These are phyloP conservation scores for Luffa aegyptiaca DNA, from an alignment of 306 rosid genomes.

Conservation along the genomic window DNA sequence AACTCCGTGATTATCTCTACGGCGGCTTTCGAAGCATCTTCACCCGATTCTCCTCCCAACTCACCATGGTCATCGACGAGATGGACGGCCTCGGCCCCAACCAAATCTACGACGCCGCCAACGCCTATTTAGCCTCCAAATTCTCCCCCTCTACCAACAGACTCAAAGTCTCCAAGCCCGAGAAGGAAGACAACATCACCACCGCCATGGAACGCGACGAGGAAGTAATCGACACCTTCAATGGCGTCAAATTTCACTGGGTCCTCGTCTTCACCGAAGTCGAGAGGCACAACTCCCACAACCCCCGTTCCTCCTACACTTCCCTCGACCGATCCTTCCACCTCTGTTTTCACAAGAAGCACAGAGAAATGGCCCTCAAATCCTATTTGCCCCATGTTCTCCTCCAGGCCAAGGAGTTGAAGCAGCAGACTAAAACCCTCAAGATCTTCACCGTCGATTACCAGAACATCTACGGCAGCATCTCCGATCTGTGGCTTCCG, in stretches of 20 bases:
- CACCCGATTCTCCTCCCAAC: slow-evolving; percentile 33
- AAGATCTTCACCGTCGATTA: slow-evolving; percentile 40
- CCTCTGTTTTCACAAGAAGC: slow-evolving; percentile 47
- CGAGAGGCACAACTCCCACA: slow-evolving; percentile 7
- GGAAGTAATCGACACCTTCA: slow-evolving; percentile 27
- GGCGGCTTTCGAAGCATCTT: slow-evolving; percentile 13
- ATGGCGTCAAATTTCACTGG: slow-evolving; percentile 47
- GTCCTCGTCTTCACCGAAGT: slow-evolving; percentile 19
- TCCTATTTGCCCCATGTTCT: slow-evolving; percentile 45
- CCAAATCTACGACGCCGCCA: slow-evolving; percentile 54
- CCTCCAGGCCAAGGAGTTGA: slow-evolving; percentile 23
- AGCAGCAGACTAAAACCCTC: slow-evolving; percentile 36
- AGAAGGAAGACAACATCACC: slow-evolving; percentile 21
- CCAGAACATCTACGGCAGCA: slow-evolving; percentile 17
- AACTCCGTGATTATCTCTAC: slow-evolving; percentile 23
- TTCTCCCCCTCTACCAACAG: slow-evolving; percentile 36
- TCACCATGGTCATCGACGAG: slow-evolving; percentile 56
- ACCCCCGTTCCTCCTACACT: slow-evolving; percentile 16
- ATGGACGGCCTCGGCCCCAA: slow-evolving; percentile 50
- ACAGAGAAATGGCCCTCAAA: slow-evolving; percentile 31
- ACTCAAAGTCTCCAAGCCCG: slow-evolving; percentile 37
- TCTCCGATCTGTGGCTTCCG: slow-evolving; percentile 31
- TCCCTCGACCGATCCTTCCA: slow-evolving; percentile 36
- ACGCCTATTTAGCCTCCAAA: slow-evolving; percentile 37
- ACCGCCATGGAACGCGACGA: slow-evolving; percentile 40